Evolutionary conservation across 164 flowering plant genomes (phyloP).

Genomic region (Dillenia turbinata): DNA sequence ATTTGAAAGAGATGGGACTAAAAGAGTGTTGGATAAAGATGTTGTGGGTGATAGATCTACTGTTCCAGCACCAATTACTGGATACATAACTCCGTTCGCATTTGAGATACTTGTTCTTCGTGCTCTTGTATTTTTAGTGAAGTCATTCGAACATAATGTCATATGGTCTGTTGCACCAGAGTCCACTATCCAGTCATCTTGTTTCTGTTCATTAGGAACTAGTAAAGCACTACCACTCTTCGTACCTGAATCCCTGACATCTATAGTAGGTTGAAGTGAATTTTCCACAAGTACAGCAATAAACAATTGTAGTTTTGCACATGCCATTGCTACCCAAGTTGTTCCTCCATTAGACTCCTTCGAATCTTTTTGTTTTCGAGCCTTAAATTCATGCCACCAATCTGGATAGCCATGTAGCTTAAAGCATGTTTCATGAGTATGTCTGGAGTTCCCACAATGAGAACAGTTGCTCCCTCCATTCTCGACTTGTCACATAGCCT

Average conservation of each 20-base stretch:
- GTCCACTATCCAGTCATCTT: neutral
- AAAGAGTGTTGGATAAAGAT: neutral
- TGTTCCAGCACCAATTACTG: neutral
- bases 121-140: neutral
- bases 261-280: neutral
- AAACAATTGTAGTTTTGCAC: neutral
- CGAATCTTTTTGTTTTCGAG: neutral
- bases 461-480: neutral
- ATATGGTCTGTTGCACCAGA: neutral
- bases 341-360: neutral
- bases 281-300: neutral
- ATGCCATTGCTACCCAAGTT: neutral
- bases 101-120: neutral
- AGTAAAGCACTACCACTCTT: neutral
- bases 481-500: neutral
- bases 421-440: neutral
- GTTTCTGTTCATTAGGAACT: neutral
- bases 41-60: neutral
- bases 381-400: neutral
- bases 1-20: neutral
- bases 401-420: neutral
- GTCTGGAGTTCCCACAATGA: neutral
- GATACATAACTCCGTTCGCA: constrained; percentile 2
- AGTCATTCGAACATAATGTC: neutral
- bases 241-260: neutral